A percentile compares a stretch with the other conserved stretches of the same genome.
Conservation (phyloP, 176 grass and related monocot genomes). For the Poa pratensis region DNA sequence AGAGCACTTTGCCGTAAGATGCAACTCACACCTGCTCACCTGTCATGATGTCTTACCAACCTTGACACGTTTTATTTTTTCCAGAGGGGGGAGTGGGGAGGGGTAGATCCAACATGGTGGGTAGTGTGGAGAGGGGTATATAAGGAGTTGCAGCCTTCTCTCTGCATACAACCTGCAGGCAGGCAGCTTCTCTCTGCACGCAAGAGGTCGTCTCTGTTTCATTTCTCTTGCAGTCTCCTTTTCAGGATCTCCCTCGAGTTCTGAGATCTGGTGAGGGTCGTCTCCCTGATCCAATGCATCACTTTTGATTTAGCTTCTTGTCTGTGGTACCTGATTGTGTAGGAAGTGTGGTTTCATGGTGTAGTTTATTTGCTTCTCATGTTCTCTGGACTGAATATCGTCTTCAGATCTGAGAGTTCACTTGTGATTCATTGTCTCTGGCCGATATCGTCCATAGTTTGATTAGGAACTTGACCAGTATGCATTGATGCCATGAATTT, state of each 20-base stretch:
- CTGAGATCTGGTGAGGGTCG: slow-evolving; percentile 16
- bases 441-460: background rate
- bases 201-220: slow-evolving; percentile 10
- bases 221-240: slow-evolving; percentile 2
- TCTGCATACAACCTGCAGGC: background rate
- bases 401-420: background rate
- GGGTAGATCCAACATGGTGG: slow-evolving; percentile 10
- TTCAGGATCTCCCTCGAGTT: background rate
- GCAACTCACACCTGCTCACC: slow-evolving; percentile 21
- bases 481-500: background rate
- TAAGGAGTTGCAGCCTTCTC: slow-evolving; percentile 14
- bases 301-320: background rate
- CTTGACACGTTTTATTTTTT: slow-evolving; percentile 8
- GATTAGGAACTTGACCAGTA: background rate
- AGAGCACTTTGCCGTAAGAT: slow-evolving; percentile 33
- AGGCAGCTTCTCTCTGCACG: background rate
- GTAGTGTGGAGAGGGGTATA: slow-evolving; percentile 19
- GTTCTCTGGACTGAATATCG: background rate
- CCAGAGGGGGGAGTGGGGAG: background rate
- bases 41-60: slow-evolving; percentile 23
- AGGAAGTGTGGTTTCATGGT: background rate
- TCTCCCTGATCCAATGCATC: slow-evolving; percentile 16
- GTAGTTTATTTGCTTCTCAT: background rate
- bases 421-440: background rate
- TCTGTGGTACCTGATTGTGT: background rate